phyloP scores from a whole-genome alignment of 371 early-diverging fungal species.

The Blakeslea trispora region DNA sequence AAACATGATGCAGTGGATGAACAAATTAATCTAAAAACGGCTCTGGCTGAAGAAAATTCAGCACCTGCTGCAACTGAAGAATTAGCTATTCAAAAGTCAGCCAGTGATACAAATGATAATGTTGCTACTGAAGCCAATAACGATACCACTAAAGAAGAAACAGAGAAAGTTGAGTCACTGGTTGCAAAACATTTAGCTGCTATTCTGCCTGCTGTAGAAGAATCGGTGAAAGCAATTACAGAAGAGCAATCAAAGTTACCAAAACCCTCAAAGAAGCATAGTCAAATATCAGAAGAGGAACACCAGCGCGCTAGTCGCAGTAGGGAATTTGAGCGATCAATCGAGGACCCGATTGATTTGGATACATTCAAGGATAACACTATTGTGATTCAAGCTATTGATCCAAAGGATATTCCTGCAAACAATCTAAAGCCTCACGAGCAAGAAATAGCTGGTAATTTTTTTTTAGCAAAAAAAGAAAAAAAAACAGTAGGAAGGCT shows the following conservation, averaged over 20 bases:
- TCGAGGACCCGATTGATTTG: constrained; percentile 44
- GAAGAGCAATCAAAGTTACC: neutral
- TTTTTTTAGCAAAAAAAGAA: constrained; percentile 1
- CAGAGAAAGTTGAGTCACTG: neutral
- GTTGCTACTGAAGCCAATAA: neutral
- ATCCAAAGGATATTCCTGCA: constrained; percentile 42
- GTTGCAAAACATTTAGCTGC: constrained; percentile 18
- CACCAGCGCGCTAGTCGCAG: constrained; percentile 17
- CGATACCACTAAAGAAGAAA: neutral
- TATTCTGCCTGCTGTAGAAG: constrained; percentile 30
- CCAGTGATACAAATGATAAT: neutral
- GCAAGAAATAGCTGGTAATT: constrained; percentile 54
- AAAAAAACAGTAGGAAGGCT: neutral
- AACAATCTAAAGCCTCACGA: constrained; percentile 54
- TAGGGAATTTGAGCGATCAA: constrained; percentile 26
- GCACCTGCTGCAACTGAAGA: neutral
- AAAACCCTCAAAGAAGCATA: constrained; percentile 1
- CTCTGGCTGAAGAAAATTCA: neutral
- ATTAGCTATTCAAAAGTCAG: neutral
- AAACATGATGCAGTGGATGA: constrained; percentile 3
- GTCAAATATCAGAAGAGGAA: constrained; percentile 14
- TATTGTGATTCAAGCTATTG: constrained; percentile 39
- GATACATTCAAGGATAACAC: constrained; percentile 46
- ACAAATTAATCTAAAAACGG: neutral
- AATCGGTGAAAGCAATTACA: constrained; percentile 6